phyloP scores from a whole-genome alignment of 2,329 filamentous ascomycete genomes.

The Arthrobotrys sphaeroides region DNA sequence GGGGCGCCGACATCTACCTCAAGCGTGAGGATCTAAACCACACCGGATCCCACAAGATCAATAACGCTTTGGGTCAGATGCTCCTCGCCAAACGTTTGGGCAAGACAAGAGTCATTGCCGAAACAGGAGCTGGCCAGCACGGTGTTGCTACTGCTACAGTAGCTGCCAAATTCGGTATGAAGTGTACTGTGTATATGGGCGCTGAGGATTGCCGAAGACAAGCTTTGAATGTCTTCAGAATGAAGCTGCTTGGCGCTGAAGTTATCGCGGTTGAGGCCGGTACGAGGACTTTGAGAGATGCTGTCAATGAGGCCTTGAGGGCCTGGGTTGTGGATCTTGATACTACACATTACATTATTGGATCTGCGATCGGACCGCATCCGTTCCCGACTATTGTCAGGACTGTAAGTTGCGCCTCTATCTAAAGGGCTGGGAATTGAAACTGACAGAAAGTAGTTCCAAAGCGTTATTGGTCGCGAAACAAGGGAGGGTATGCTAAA shows the following conservation, averaged over 20 bases:
- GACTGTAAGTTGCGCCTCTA: constrained; percentile 63
- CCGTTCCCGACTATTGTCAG: constrained; percentile 97
- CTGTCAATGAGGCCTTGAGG: constrained; percentile 71
- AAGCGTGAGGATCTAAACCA: constrained; percentile 98
- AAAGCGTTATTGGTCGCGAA: constrained; percentile 93
- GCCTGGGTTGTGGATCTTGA: constrained; percentile 93
- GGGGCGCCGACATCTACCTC: constrained; percentile 94
- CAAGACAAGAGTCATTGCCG: constrained; percentile 96
- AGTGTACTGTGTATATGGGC: constrained; percentile 98
- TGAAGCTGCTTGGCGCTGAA: constrained; percentile 91
- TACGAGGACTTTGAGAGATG: constrained; percentile 68
- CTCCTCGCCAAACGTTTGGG: constrained; percentile 84
- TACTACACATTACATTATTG: constrained; percentile 97
- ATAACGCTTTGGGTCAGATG: constrained; percentile 94
- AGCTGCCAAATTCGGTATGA: constrained; percentile 97
- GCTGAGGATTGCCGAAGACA: constrained; percentile 96
- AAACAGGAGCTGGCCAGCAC: constrained; percentile 97
- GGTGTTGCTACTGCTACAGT: constrained; percentile 97
- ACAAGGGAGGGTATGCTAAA: constrained; percentile 90
- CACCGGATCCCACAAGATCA: constrained; percentile 98
- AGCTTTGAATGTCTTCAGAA: constrained; percentile 97
- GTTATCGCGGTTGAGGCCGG: constrained; percentile 94
- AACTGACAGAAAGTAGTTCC: constrained; percentile 68
- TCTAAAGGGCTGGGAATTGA: not conserved
- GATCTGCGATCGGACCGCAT: constrained; percentile 95